A percentile compares a stretch with the other conserved stretches of the same genome.
Conservation (phyloP, 2,329 filamentous ascomycete genomes). For the Dryadomyces quercivorus region DNA sequence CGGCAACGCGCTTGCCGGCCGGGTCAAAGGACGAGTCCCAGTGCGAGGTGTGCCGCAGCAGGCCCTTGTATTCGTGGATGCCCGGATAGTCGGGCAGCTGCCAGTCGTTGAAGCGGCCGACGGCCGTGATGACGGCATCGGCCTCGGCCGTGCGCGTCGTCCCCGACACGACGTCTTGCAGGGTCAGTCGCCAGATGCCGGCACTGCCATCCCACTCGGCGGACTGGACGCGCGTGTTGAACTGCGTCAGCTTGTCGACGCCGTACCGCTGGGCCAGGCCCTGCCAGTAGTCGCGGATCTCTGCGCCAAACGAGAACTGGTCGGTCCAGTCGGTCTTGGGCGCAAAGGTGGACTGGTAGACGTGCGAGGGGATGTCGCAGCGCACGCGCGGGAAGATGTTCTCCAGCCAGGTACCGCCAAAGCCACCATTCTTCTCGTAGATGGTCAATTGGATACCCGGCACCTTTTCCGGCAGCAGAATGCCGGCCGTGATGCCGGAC, state of each 20-base stretch:
- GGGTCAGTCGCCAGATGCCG: conserved; percentile 43
- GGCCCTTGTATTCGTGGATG: conserved; percentile 35
- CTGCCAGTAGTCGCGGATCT: conserved; percentile 59
- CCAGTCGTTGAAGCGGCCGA: conserved; percentile 47
- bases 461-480: conserved; percentile 55
- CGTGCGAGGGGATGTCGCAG: conserved; percentile 60
- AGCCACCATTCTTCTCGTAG: conserved; percentile 55
- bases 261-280: conserved; percentile 48
- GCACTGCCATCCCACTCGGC: conserved; percentile 40
- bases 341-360: conserved; percentile 56
- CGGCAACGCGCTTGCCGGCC: conserved; percentile 31
- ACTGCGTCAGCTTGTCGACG: conserved; percentile 45
- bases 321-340: conserved; percentile 60
- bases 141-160: conserved; percentile 28
- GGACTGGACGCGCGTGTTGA: conserved; percentile 41
- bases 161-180: conserved; percentile 25
- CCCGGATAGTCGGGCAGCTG: conserved; percentile 40
- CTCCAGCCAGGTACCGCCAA: conserved; percentile 30
- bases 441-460: conserved; percentile 54
- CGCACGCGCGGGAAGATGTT: conserved; percentile 19
- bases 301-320: conserved; percentile 51
- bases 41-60: conserved; percentile 40
- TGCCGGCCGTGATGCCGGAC: conserved; percentile 50
- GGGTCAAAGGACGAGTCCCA: conserved; percentile 41
- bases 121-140: conserved; percentile 51